Conservation (phyloP, 2,329 filamentous ascomycete genomes). For the Exophiala alcalophila region DNA sequence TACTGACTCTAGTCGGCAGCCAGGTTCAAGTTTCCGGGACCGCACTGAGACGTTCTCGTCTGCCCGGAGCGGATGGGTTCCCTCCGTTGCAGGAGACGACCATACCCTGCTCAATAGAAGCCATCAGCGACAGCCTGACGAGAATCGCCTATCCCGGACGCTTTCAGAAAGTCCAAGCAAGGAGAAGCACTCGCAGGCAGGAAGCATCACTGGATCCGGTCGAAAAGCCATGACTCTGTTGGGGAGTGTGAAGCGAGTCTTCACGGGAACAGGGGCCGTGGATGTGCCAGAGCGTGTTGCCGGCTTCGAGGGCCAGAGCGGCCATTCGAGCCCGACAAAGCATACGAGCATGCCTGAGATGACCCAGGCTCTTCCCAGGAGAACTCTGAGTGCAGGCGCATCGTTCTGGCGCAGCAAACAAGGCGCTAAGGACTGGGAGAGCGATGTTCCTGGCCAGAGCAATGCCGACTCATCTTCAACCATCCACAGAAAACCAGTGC, state of each 20-base stretch:
- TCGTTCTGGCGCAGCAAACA: conserved; percentile 50
- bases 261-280: conserved; percentile 44
- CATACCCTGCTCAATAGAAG: conserved; percentile 22
- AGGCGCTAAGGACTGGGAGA: conserved; percentile 53
- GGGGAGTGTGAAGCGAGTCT: conserved; percentile 64
- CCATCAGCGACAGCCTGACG: conserved; percentile 15
- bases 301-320: conserved; percentile 19
- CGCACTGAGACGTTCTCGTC: conserved; percentile 22
- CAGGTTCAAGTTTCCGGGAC: conserved; percentile 10
- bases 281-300: conserved; percentile 33
- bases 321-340: conserved; percentile 25
- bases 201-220: conserved; percentile 56
- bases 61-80: conserved; percentile 15
- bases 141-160: conserved; percentile 20
- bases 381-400: conserved; percentile 50
- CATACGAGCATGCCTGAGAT: conserved; percentile 22
- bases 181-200: conserved; percentile 38
- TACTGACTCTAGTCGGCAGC: conserved; percentile 7
- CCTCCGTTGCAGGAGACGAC: conserved; percentile 16
- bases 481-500: conserved; percentile 36
- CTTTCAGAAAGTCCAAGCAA: conserved; percentile 31
- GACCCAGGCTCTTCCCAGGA: conserved; percentile 36
- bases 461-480: conserved; percentile 36
- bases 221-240: conserved; percentile 65
- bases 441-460: conserved; percentile 24